Percentiles rank a stretch among this genome's conserved stretches.
These are phyloP conservation scores for Metschnikowia colocasiae DNA, from an alignment of 805 yeast genomes.

Conservation along the genomic window DNA sequence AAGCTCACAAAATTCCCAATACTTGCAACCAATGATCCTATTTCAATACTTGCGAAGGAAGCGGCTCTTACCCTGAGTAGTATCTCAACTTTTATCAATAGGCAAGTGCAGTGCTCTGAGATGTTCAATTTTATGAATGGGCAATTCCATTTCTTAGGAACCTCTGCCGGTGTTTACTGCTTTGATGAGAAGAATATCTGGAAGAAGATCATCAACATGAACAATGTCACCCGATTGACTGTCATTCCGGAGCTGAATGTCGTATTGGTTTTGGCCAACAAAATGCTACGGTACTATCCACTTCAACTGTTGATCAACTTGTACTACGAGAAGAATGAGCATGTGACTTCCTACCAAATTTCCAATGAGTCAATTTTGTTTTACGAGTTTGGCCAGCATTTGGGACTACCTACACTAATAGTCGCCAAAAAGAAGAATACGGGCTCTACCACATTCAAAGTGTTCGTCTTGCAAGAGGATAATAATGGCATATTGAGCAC, in stretches of 20 bases:
- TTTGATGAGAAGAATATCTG: conserved; percentile 47
- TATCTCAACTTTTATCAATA: conserved; percentile 18
- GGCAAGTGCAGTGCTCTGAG: conserved; percentile 42
- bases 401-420: conserved; percentile 54
- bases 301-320: conserved; percentile 61
- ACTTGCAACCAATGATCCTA: conserved; percentile 49
- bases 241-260: conserved; percentile 55
- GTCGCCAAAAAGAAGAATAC: conserved; percentile 53
- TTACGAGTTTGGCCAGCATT: conserved; percentile 68
- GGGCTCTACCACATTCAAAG: conserved; percentile 49
- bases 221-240: conserved; percentile 55
- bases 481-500: conserved; percentile 45
- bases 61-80: background rate
- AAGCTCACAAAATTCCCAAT: conserved; percentile 51
- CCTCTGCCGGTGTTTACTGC: conserved; percentile 60
- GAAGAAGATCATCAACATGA: conserved; percentile 53
- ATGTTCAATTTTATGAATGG: conserved; percentile 45
- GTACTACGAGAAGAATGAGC: conserved; percentile 42
- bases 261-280: conserved; percentile 56
- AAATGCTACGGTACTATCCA: conserved; percentile 56
- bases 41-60: conserved; percentile 28
- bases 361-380: conserved; percentile 49
- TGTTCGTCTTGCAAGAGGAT: conserved; percentile 54
- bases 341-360: conserved; percentile 45
- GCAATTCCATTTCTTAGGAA: conserved; percentile 53